Base-by-base conservation (phyloP, 305 asterid species). In the Petunia hybrid region DNA sequence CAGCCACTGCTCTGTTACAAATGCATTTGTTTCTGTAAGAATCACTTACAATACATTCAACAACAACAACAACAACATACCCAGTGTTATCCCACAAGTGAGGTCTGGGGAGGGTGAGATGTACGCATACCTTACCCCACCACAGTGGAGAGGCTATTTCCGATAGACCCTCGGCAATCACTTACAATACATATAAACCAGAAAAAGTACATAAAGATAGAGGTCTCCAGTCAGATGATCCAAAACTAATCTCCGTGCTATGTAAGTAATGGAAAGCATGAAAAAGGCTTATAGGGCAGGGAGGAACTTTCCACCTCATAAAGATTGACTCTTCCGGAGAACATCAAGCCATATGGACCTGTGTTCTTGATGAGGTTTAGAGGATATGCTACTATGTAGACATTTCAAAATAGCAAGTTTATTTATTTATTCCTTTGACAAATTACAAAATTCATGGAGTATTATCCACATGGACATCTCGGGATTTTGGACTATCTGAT, bases 1-100 rank as follows among this genome's bases (percentile, higher is more conserved):
- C 89, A 90, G 80, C 90, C 88, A 87, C 91, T 88, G 94, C 90
- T 77, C 97, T 88, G 94, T 87, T 89, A 83, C 91, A 84, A 89
- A 93, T 67, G 86, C 81, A 83, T 71, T 62, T 77, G 80, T 36
- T 78, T 84, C 84, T 75, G 85, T 84, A 85, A 89, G 88, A 83
- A 83, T 39, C 66, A 46, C 14, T 65, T 79, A 46, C 46, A 48
- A 12, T 77, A 39, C 77, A 48, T 46, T 6, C 5, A 84, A 80
- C 87, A 66, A 83, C 65, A 22, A 83, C 65, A 22, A 22, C 31
- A 22, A 22, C 31, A 22, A 0, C 31, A 22, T 22, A 22, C 0
- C 31, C 31, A 22, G 31, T 22, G 31, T 22, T 22, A 22, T 22
- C 31, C 31, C 31, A 22, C 31, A 22, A 22, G 31, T 22, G 31